Percentiles rank a stretch among this genome's conserved stretches.
phyloP scores from a whole-genome alignment of 495 filamentous ascomycete genomes.

The Paragyromitra xinjiangensis region DNA sequence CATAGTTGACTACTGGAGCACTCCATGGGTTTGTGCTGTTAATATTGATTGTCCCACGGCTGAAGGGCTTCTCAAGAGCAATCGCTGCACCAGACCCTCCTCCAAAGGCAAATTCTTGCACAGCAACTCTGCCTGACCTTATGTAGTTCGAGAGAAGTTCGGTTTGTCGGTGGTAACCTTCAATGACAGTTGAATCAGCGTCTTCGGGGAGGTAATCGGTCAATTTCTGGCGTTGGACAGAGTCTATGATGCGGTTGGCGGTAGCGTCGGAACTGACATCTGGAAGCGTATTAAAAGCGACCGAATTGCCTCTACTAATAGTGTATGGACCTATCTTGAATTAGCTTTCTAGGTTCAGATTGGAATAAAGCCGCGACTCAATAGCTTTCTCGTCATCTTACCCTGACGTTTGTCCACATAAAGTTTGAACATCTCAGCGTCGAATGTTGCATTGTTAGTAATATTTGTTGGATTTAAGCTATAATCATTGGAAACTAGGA shows the following conservation, averaged over 20 bases:
- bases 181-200: constrained; percentile 59
- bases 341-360: not conserved
- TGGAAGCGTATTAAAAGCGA: constrained; percentile 56
- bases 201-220: constrained; percentile 55
- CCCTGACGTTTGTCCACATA: constrained; percentile 53
- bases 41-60: constrained; percentile 60
- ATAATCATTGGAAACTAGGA: constrained; percentile 42
- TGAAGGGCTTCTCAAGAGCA: constrained; percentile 57
- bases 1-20: constrained; percentile 55
- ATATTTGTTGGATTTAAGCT: constrained; percentile 17
- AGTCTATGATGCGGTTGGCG: constrained; percentile 1
- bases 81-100: constrained; percentile 4
- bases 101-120: constrained; percentile 38
- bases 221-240: constrained; percentile 16
- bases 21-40: constrained; percentile 58
- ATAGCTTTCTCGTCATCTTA: not conserved
- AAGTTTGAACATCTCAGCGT: constrained; percentile 59
- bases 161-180: constrained; percentile 56
- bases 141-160: constrained; percentile 34
- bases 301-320: constrained; percentile 56
- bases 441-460: constrained; percentile 58
- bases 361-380: too few relatives aligned
- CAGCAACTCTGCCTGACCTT: constrained; percentile 11
- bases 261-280: constrained; percentile 4
- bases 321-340: constrained; percentile 51